Base-by-base conservation (phyloP, 306 rosid species). In the Glycine soja region DNA sequence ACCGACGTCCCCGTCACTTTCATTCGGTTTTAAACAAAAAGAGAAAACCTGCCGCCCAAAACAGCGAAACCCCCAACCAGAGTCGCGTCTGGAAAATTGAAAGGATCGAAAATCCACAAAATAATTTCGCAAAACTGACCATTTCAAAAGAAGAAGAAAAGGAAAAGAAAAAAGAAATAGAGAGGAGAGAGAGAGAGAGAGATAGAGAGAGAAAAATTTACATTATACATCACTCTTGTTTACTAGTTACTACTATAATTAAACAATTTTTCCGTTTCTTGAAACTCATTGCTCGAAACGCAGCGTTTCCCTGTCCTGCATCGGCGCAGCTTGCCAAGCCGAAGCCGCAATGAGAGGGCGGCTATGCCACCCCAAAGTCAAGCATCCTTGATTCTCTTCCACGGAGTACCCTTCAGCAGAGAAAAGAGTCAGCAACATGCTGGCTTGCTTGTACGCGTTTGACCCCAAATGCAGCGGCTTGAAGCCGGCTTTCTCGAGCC, bases 351-450 rank as follows among this genome's bases (percentile, higher is more conserved):
- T 57, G 0, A 57, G 12, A 10, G 63, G 63, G 0, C 97, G 92
- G 91, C 89, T 92, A 48, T 94, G 98, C 98, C 98, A 94, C 16
- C 98, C 98, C 38, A 94, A 86, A 11, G 94, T 94, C 79, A 94
- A 85, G 62, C 96, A 89, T 1, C 98, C 98, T 48, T 89, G 90
- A 15, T 84, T 92, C 86, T 94, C 98, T 67, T 94, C 97, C 10
- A 57, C 63, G 34, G 34, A 57, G 63, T 57, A 57, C 4, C 63
- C 63, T 12, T 57, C 63, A 0, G 94, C 90, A 5, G 98, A 94
- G 78, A 94, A 94, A 9, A 92, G 88, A 5, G 92, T 92, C 75
- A 94, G 72, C 4, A 94, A 70, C 98, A 94, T 92, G 50, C 97
- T 89, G 0, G 97, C 98, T 42, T 94, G 98, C 64, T 90, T 94